Evolutionary conservation across 805 yeast species (phyloP).

Genomic region (Lachancea mirantina): DNA sequence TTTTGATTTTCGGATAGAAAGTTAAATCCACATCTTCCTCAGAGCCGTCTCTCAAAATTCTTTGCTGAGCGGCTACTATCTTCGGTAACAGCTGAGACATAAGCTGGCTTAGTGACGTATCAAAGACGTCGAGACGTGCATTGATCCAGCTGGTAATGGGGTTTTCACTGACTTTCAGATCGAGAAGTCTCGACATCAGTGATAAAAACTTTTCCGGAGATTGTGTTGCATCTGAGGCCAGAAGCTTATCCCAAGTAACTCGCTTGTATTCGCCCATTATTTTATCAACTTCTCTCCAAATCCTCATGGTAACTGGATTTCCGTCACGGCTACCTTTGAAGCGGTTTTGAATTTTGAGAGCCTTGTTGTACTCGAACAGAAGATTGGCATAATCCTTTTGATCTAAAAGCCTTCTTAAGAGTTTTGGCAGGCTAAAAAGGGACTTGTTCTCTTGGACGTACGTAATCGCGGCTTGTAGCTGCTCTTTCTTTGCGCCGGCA

Average conservation of each 20-base stretch:
- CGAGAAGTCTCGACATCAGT: slow-evolving; percentile 48
- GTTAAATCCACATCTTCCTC: slow-evolving; percentile 30
- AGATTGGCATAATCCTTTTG: slow-evolving; percentile 52
- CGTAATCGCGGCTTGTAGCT: slow-evolving; percentile 42
- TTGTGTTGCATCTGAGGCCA: slow-evolving; percentile 14
- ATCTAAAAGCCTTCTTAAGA: slow-evolving; percentile 36
- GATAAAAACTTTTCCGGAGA: slow-evolving; percentile 32
- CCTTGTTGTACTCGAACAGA: slow-evolving; percentile 49
- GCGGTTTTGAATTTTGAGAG: slow-evolving; percentile 29
- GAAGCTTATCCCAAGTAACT: slow-evolving; percentile 45
- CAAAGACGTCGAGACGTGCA: slow-evolving; percentile 39
- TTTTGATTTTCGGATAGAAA: slow-evolving; percentile 26
- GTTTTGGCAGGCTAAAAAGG: slow-evolving; percentile 52
- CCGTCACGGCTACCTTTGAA: slow-evolving; percentile 9
- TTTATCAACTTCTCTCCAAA: slow-evolving; percentile 51
- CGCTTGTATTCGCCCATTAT: slow-evolving; percentile 49
- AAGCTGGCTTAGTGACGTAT: slow-evolving; percentile 34
- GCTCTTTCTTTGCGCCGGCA: slow-evolving; percentile 41
- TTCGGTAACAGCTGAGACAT: slow-evolving; percentile 37
- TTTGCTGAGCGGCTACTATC: slow-evolving; percentile 35
- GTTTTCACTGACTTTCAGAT: slow-evolving; percentile 55
- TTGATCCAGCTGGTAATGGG: slow-evolving; percentile 61
- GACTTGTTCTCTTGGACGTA: slow-evolving; percentile 46
- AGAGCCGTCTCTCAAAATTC: slow-evolving; percentile 30
- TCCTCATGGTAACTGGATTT: slow-evolving; percentile 37